A percentile compares a stretch with the other conserved stretches of the same genome.
phyloP scores from a whole-genome alignment of 108 stramenopile genomes.

The Fragilaria radians region DNA sequence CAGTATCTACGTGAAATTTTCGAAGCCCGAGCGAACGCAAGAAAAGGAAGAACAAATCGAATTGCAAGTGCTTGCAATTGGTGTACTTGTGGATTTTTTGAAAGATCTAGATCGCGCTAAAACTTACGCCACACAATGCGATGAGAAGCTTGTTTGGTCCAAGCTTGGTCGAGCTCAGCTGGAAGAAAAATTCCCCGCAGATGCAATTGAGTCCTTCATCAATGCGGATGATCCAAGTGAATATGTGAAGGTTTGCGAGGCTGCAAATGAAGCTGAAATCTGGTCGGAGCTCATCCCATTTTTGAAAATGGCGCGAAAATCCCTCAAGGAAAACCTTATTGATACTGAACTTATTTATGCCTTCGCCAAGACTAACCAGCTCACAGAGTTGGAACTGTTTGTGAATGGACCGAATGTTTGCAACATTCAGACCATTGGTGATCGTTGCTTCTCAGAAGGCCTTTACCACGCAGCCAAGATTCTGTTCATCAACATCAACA shows the following conservation, averaged over 20 bases:
- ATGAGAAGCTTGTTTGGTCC: conserved; percentile 97
- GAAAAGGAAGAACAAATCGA: conserved; percentile 92
- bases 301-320: conserved; percentile 98
- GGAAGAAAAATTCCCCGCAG: conserved; percentile 91
- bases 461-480: conserved; percentile 97
- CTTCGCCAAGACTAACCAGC: conserved; percentile 92
- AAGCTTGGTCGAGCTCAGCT: conserved; percentile 98
- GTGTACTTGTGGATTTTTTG: conserved; percentile 96
- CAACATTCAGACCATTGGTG: conserved; percentile 94
- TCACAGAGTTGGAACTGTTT: conserved; percentile 96
- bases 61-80: conserved; percentile 94
- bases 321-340: conserved; percentile 94
- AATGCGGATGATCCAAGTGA: conserved; percentile 95
- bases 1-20: conserved; percentile 97
- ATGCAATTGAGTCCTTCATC: conserved; percentile 97
- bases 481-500: conserved; percentile 96
- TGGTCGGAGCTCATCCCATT: conserved; percentile 94
- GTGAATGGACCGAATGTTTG: conserved; percentile 98
- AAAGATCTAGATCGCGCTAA: conserved; percentile 97
- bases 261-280: conserved; percentile 90
- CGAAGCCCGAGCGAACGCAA: conserved; percentile 81
- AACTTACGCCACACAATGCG: conserved; percentile 94
- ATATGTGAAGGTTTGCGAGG: conserved; percentile 92
- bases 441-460: conserved; percentile 94
- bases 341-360: conserved; percentile 99